Percentiles rank a stretch among this genome's conserved stretches.
phyloP scores from a whole-genome alignment of 2,329 filamentous ascomycete species.

The Aspergillaceae sp. region DNA sequence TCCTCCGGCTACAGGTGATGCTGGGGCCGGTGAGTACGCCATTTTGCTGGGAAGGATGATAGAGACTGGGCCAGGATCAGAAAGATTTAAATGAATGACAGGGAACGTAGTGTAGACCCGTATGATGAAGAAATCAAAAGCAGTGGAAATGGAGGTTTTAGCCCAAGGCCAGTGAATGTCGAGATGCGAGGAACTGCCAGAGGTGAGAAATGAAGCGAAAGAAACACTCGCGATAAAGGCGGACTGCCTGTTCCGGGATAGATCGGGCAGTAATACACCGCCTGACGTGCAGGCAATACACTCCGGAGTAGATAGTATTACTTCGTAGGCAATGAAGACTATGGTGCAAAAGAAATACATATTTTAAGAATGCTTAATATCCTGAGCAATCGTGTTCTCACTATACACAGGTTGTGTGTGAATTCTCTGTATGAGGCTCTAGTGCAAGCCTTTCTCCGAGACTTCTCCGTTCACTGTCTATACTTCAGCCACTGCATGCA shows the following conservation, averaged over 20 bases:
- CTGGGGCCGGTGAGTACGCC: slow-evolving; percentile 15
- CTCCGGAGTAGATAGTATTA: background rate
- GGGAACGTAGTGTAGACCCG: background rate
- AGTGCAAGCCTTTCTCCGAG: background rate
- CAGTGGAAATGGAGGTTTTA: background rate
- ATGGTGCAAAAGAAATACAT: background rate
- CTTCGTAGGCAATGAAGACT: too few relatives aligned
- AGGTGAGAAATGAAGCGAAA: slow-evolving; percentile 3
- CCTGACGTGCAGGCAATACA: background rate
- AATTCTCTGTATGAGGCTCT: too few relatives aligned
- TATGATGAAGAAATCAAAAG: background rate
- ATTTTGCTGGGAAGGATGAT: slow-evolving; percentile 1
- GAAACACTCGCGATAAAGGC: slow-evolving; percentile 13
- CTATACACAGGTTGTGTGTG: too few relatives aligned
- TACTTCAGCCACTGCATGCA: background rate
- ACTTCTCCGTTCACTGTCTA: background rate
- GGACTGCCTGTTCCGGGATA: slow-evolving; percentile 13
- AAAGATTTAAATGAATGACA: background rate
- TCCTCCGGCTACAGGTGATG: slow-evolving; percentile 11
- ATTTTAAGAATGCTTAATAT: background rate
- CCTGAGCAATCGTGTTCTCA: background rate
- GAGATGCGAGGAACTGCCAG: background rate
- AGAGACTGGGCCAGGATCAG: background rate
- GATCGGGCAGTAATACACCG: slow-evolving; percentile 13
- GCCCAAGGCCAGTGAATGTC: background rate